Evolutionary conservation across 495 filamentous ascomycete species (phyloP).

Genomic region (Aspergillus nidulans): DNA sequence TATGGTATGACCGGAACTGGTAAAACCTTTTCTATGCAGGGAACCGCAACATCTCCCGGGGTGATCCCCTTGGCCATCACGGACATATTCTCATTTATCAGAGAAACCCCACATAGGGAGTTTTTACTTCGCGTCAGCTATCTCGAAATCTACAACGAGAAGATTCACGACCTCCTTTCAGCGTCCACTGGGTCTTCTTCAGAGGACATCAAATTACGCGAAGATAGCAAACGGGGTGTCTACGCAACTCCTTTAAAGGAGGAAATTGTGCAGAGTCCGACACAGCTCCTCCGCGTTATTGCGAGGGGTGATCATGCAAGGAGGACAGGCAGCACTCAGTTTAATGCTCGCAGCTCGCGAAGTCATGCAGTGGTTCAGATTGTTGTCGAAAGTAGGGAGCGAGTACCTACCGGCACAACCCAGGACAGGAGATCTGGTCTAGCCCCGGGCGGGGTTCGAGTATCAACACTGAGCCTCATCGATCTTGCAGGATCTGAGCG

Average conservation of each 20-base stretch:
- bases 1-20: constrained; percentile 99
- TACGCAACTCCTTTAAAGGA: constrained; percentile 96
- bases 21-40: constrained; percentile 99
- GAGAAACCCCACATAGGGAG: constrained; percentile 90
- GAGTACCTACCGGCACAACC: constrained; percentile 54
- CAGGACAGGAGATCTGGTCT: constrained; percentile 73
- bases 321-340: constrained; percentile 88
- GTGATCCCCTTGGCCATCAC: constrained; percentile 97
- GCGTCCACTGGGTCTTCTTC: constrained; percentile 53
- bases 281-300: constrained; percentile 90
- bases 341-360: constrained; percentile 91
- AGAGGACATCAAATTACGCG: constrained; percentile 94
- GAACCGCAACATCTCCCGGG: constrained; percentile 92
- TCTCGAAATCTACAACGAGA: constrained; percentile 98
- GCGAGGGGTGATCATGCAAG: constrained; percentile 89
- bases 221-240: constrained; percentile 93
- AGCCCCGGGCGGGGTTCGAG: constrained; percentile 83
- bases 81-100: constrained; percentile 97
- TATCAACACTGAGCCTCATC: constrained; percentile 91
- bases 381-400: constrained; percentile 93
- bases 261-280: constrained; percentile 97
- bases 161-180: constrained; percentile 88
- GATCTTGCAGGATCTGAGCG: constrained; percentile 95
- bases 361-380: constrained; percentile 98
- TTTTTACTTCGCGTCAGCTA: constrained; percentile 97